Percentiles rank a stretch among this genome's conserved stretches.
Evolutionary conservation across 768 basidiomycete species (phyloP).

Genomic region (Xerocomellus chrysenteron): DNA sequence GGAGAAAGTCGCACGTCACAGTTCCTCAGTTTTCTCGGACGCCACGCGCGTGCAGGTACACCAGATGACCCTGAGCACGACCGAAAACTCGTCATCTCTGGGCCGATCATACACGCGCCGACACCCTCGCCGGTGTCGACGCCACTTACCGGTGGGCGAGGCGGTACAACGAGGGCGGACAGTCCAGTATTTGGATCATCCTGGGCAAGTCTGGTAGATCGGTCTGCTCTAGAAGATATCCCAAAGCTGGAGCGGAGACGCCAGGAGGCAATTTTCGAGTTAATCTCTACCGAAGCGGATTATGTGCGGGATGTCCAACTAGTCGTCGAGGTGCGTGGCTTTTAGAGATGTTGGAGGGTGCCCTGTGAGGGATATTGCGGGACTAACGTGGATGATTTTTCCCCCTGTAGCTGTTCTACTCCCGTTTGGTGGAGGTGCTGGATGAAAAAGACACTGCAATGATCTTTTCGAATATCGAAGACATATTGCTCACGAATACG

Average conservation of each 20-base stretch:
- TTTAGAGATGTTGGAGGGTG: background rate
- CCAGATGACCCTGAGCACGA: slow-evolving; percentile 47
- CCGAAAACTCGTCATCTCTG: slow-evolving; percentile 60
- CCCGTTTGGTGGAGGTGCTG: slow-evolving; percentile 67
- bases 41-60: slow-evolving; percentile 44
- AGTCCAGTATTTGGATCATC: slow-evolving; percentile 72
- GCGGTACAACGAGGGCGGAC: slow-evolving; percentile 38
- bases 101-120: slow-evolving; percentile 50
- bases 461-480: slow-evolving; percentile 93
- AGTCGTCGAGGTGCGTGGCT: slow-evolving; percentile 72
- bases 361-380: no score
- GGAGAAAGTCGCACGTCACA: slow-evolving; percentile 41
- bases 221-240: slow-evolving; percentile 77
- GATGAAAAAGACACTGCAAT: slow-evolving; percentile 75
- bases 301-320: slow-evolving; percentile 93
- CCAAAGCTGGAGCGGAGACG: slow-evolving; percentile 76
- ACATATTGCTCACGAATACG: slow-evolving; percentile 86
- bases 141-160: background rate
- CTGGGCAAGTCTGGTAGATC: slow-evolving; percentile 92
- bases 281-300: slow-evolving; percentile 85
- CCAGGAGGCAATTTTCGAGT: slow-evolving; percentile 95
- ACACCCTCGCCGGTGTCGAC: slow-evolving; percentile 14
- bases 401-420: slow-evolving; percentile 72
- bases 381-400: background rate
- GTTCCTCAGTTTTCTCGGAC: slow-evolving; percentile 63